Evolutionary conservation across 1,284 basidiomycete species (phyloP).

Genomic region (Cryptococcus depauperatus): DNA sequence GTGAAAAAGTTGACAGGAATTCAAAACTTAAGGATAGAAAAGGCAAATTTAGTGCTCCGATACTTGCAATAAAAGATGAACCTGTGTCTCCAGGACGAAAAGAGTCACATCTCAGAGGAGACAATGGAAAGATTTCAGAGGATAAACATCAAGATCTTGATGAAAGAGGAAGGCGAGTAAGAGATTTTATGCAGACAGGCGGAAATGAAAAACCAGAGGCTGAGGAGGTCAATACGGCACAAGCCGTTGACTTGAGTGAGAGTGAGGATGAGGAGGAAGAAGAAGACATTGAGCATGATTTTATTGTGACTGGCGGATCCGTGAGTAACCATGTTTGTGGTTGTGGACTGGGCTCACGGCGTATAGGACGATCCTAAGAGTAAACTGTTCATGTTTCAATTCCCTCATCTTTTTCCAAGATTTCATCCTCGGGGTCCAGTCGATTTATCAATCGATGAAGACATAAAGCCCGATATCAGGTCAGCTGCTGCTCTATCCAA

Average conservation of each 20-base stretch:
- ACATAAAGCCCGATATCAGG: slow-evolving; percentile 31
- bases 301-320: slow-evolving; percentile 48
- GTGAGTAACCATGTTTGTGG: slow-evolving; percentile 20
- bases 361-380: slow-evolving; percentile 49
- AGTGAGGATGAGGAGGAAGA: slow-evolving; percentile 78
- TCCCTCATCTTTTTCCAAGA: slow-evolving; percentile 77
- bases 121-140: slow-evolving; percentile 33
- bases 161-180: slow-evolving; percentile 26
- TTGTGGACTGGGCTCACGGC: neutral
- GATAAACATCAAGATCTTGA: slow-evolving; percentile 38
- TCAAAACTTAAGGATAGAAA: slow-evolving; percentile 17
- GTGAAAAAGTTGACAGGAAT: slow-evolving; percentile 30
- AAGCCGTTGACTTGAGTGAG: slow-evolving; percentile 71
- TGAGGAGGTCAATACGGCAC: slow-evolving; percentile 53
- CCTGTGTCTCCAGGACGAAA: slow-evolving; percentile 32
- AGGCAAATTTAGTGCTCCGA: slow-evolving; percentile 8
- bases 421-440: slow-evolving; percentile 48
- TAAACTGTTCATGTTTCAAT: slow-evolving; percentile 83
- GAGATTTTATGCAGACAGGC: slow-evolving; percentile 36
- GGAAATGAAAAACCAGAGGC: slow-evolving; percentile 52
- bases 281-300: slow-evolving; percentile 76
- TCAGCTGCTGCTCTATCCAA: slow-evolving; percentile 22
- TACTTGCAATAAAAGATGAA: slow-evolving; percentile 31
- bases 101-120: slow-evolving; percentile 18
- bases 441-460: slow-evolving; percentile 24